These are phyloP conservation scores for Spinacia oleracea DNA, from an alignment of 179 eudicot species.

Conservation along the genomic window DNA sequence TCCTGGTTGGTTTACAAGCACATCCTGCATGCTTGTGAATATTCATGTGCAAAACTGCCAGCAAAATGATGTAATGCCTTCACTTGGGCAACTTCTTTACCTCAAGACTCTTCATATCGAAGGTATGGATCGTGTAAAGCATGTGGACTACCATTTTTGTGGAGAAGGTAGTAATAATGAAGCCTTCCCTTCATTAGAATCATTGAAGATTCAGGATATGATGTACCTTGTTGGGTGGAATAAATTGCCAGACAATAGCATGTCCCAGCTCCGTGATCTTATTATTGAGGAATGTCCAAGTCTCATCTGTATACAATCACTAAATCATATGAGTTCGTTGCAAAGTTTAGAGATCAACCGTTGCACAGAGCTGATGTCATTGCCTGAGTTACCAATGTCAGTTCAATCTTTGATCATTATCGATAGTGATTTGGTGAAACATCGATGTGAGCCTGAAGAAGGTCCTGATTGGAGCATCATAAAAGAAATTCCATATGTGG, in stretches of 20 bases:
- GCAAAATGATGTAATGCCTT: slow-evolving; percentile 12
- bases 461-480: slow-evolving; percentile 17
- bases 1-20: slow-evolving; percentile 28
- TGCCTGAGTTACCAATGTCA: slow-evolving; percentile 28
- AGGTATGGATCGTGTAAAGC: slow-evolving; percentile 8
- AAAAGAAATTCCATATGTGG: neutral
- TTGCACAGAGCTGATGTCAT: slow-evolving; percentile 18
- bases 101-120: slow-evolving; percentile 23
- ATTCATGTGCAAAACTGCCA: slow-evolving; percentile 20
- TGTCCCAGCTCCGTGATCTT: slow-evolving; percentile 22
- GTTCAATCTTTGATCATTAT: slow-evolving; percentile 13
- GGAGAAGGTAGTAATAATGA: neutral
- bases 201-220: slow-evolving; percentile 22
- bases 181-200: slow-evolving; percentile 23
- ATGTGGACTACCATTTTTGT: slow-evolving; percentile 14
- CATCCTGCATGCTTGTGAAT: slow-evolving; percentile 25
- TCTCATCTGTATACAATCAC: slow-evolving; percentile 7
- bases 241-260: slow-evolving; percentile 4
- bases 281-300: slow-evolving; percentile 23
- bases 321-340: slow-evolving; percentile 12
- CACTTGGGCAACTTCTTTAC: slow-evolving; percentile 26
- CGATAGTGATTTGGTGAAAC: slow-evolving; percentile 20
- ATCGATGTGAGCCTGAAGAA: slow-evolving; percentile 15
- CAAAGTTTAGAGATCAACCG: slow-evolving; percentile 14
- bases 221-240: slow-evolving; percentile 7